These are phyloP conservation scores for Pavlovales sp. DNA, from an alignment of 208 protist species.

Conservation along the genomic window DNA sequence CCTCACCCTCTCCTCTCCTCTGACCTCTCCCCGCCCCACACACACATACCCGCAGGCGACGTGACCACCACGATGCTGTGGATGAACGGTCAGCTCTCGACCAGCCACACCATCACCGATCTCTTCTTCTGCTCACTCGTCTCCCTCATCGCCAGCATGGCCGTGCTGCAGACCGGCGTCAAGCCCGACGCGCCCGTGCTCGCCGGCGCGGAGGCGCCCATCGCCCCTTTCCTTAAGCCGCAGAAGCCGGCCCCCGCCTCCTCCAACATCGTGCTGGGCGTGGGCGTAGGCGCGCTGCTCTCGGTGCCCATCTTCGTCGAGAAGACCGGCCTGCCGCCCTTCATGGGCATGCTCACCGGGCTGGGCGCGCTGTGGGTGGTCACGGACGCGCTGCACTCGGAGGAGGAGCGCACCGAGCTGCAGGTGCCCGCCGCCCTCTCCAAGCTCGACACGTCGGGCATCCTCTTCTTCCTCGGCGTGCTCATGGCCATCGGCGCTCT, in stretches of 20 bases:
- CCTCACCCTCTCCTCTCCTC: too few species aligned
- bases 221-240: too few species aligned
- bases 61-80: neutral
- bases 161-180: neutral
- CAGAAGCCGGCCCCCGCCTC: neutral
- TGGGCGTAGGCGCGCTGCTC: slow-evolving; percentile 24
- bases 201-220: too few species aligned
- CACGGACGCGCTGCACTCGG: neutral
- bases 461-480: neutral
- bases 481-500: neutral
- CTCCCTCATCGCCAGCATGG: neutral
- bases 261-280: neutral
- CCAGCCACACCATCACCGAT: neutral
- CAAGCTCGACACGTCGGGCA: neutral
- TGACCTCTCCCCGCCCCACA: too few species aligned
- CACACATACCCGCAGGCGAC: too few species aligned
- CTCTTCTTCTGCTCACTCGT: neutral
- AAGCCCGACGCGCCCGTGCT: too few species aligned
- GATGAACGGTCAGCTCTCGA: slow-evolving; percentile 1
- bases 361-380: neutral
- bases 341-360: neutral
- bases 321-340: neutral
- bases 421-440: neutral
- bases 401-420: neutral
- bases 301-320: neutral